phyloP scores from a whole-genome alignment of 2,329 filamentous ascomycete genomes.

The Exophiala dermatitidis region DNA sequence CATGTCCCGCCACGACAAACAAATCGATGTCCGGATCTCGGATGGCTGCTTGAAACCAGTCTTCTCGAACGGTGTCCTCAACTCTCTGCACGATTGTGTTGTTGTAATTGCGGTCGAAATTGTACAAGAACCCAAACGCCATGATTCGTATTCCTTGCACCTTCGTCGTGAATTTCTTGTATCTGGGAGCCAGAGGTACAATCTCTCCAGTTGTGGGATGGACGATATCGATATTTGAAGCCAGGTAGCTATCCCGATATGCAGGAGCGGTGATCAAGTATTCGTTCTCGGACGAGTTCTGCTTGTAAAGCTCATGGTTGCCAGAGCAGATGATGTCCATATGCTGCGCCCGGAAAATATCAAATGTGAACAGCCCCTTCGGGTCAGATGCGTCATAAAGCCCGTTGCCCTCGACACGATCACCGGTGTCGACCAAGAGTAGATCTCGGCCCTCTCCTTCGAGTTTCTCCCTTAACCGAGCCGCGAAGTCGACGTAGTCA shows the following conservation, averaged over 20 bases:
- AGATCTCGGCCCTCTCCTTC: slow-evolving; percentile 74
- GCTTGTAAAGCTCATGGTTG: slow-evolving; percentile 91
- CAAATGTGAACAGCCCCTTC: slow-evolving; percentile 80
- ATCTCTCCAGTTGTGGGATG: slow-evolving; percentile 63
- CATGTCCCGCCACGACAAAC: slow-evolving; percentile 79
- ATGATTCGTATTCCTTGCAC: slow-evolving; percentile 76
- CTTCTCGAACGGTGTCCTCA: slow-evolving; percentile 68
- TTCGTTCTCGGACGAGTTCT: slow-evolving; percentile 69
- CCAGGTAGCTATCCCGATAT: slow-evolving; percentile 72
- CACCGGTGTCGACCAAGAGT: slow-evolving; percentile 90
- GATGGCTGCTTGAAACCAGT: slow-evolving; percentile 84
- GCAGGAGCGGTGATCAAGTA: slow-evolving; percentile 73
- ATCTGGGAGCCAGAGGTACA: slow-evolving; percentile 71
- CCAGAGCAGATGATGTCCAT: slow-evolving; percentile 81
- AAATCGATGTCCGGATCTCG: slow-evolving; percentile 72
- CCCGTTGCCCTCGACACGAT: slow-evolving; percentile 88
- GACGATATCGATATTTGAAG: slow-evolving; percentile 87
- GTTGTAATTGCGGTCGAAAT: slow-evolving; percentile 84
- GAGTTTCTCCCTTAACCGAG: slow-evolving; percentile 70
- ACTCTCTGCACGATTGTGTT: slow-evolving; percentile 81
- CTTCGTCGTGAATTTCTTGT: slow-evolving; percentile 84
- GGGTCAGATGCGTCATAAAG: slow-evolving; percentile 85
- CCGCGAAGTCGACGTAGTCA: slow-evolving; percentile 89
- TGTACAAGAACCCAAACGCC: slow-evolving; percentile 89
- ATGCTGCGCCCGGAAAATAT: slow-evolving; percentile 73